Conservation (phyloP, 805 yeast genomes). For the Yarrowia osloensis region DNA sequence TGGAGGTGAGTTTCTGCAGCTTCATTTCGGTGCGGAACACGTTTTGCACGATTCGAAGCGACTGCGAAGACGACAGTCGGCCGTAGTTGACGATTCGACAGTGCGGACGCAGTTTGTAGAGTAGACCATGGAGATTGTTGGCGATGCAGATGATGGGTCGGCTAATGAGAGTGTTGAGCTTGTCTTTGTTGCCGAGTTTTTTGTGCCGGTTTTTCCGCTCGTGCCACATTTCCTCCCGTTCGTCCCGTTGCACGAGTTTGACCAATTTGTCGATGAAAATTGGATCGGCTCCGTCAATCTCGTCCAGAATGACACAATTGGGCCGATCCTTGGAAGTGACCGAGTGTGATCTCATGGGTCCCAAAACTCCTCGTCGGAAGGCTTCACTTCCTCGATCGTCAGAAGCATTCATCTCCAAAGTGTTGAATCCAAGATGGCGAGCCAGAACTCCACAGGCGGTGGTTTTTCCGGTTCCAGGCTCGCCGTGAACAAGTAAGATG, state of each 20-base stretch:
- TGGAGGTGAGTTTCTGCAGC: neutral
- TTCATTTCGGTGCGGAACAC: constrained; percentile 56
- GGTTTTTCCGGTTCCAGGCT: constrained; percentile 93
- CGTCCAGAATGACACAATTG: constrained; percentile 82
- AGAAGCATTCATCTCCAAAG: constrained; percentile 84
- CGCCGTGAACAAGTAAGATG: constrained; percentile 79
- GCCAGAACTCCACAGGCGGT: constrained; percentile 84
- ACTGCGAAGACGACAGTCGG: constrained; percentile 54
- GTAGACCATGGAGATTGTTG: constrained; percentile 75
- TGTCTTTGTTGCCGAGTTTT: constrained; percentile 35
- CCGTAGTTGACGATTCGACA: constrained; percentile 72
- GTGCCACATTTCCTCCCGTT: constrained; percentile 54
- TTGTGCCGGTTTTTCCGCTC: constrained; percentile 36
- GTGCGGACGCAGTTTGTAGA: constrained; percentile 71
- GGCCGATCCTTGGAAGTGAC: constrained; percentile 64
- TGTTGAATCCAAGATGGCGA: constrained; percentile 73
- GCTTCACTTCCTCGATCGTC: constrained; percentile 68
- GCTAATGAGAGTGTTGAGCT: constrained; percentile 49
- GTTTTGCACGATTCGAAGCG: constrained; percentile 51
- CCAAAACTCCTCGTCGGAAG: constrained; percentile 57
- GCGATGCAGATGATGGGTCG: constrained; percentile 93
- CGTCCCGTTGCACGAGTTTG: constrained; percentile 64
- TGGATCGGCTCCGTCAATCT: constrained; percentile 76
- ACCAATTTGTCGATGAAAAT: constrained; percentile 55
- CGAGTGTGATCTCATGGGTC: constrained; percentile 65